Evolutionary conservation across 1,139 yeast genomes (phyloP), one percentile per base, ranked within the genome.

Genomic region (Candida glucosophila): DNA sequence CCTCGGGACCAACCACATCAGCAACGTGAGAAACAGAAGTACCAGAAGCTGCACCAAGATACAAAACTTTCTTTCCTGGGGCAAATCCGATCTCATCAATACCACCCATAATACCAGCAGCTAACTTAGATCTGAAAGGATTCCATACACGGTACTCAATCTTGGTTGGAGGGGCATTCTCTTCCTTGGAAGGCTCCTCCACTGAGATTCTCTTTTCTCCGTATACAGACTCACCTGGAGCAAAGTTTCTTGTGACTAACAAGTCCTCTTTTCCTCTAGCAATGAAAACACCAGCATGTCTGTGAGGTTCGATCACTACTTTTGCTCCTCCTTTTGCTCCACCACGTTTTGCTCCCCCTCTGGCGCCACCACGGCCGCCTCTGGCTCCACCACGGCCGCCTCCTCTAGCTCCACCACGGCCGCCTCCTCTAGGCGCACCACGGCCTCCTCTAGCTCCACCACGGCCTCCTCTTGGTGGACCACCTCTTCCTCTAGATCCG

Each of bases 91-190:
- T 67, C 66, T 92, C 96, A 58, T 90, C 98, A 47, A 90, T 67
- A 78, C 98, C 98, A 66, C 98, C 98, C 86, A 90, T 82, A 46
- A 90, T 83, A 82, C 98, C 98, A 37, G 98, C 98, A 55, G 98
- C 98, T 68, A 90, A 72, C 76, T 90, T 90, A 39, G 97, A 90
- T 79, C 98, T 80, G 80, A 90, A 90, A 40, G 98, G 98, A 66
- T 90, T 90, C 99, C 99, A 90, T 42, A 90, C 98, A 75, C 98
- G 88, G 77, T 90, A 90, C 68, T 90, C 98, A 37, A 77, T 73
- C 73, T 90, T 90, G 53, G 96, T 86, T 40, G 95, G 80, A 41
- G 95, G 92, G 31, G 68, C 80, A 51, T 80, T 80, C 51, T 81
- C 94, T 52, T 78, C 93, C 50, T 67, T 74, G 32, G 86, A 72